Conservation (phyloP, 306 rosid species). For the Trifolium subterraneum region DNA sequence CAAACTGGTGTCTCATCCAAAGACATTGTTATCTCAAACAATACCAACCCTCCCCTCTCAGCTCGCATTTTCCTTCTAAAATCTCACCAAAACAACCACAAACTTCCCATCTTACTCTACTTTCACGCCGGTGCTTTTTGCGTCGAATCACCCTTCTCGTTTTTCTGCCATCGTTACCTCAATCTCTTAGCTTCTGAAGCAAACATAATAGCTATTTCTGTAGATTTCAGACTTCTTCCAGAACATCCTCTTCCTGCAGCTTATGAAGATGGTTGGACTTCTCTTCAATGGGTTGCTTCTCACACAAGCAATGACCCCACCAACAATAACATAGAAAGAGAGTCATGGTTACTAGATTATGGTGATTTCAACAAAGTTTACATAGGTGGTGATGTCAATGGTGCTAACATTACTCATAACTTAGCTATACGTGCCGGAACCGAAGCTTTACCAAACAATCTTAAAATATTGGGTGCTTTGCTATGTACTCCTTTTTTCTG, state of each 20-base stretch:
- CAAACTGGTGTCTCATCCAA: slow-evolving; percentile 47
- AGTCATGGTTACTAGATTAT: slow-evolving; percentile 40
- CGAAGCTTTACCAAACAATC: slow-evolving; percentile 15
- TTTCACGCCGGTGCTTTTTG: slow-evolving; percentile 53
- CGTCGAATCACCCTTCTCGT: slow-evolving; percentile 50
- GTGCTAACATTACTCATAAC: slow-evolving; percentile 48
- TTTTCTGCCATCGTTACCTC: slow-evolving; percentile 5
- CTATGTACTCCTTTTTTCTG: slow-evolving; percentile 41
- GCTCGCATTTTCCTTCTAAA: slow-evolving; percentile 48
- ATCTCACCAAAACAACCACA: background rate
- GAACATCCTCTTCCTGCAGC: slow-evolving; percentile 52
- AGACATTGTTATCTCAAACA: slow-evolving; percentile 42
- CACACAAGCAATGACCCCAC: slow-evolving; percentile 1
- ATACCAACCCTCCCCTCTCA: slow-evolving; percentile 28
- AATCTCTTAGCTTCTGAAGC: slow-evolving; percentile 34
- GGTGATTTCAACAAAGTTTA: slow-evolving; percentile 46
- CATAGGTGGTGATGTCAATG: slow-evolving; percentile 48
- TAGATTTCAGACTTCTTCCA: slow-evolving; percentile 46
- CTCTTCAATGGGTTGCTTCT: slow-evolving; percentile 50
- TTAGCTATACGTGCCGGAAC: slow-evolving; percentile 46
- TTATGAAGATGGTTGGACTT: slow-evolving; percentile 48
- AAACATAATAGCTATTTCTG: slow-evolving; percentile 35
- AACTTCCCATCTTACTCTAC: slow-evolving; percentile 49
- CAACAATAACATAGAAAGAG: background rate
- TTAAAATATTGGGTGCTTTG: slow-evolving; percentile 40